Conservation (phyloP, 345 rosid genomes). For the Bretschneidera sinensis region DNA sequence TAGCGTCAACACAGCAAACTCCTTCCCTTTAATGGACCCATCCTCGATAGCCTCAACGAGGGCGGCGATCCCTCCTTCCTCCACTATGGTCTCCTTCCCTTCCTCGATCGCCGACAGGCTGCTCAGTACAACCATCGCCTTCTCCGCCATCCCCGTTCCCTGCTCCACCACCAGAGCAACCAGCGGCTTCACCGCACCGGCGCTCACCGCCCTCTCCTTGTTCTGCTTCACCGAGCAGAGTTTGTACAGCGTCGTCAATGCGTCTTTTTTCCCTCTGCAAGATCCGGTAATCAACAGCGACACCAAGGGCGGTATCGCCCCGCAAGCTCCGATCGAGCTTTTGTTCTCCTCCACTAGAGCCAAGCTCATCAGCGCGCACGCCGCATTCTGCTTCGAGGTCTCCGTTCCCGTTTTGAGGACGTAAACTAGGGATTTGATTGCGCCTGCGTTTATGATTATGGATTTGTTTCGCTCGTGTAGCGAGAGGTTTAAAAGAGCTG, state of each 20-base stretch:
- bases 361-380: constrained; percentile 79
- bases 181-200: constrained; percentile 90
- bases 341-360: constrained; percentile 86
- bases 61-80: constrained; percentile 85
- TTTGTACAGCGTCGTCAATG: constrained; percentile 89
- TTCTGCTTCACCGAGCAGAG: constrained; percentile 70
- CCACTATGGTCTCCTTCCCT: constrained; percentile 78
- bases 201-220: constrained; percentile 85
- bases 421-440: constrained; percentile 77
- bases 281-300: constrained; percentile 76
- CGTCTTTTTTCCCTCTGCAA: constrained; percentile 80
- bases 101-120: constrained; percentile 65
- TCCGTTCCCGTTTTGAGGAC: constrained; percentile 91
- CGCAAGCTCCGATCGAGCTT: constrained; percentile 77
- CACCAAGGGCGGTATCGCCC: constrained; percentile 92
- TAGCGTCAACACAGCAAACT: constrained; percentile 73
- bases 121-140: constrained; percentile 89
- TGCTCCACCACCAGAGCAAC: constrained; percentile 72
- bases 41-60: constrained; percentile 92
- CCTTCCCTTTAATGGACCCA: constrained; percentile 81
- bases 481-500: constrained; percentile 82
- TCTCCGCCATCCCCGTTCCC: constrained; percentile 89
- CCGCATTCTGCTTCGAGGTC: constrained; percentile 94
- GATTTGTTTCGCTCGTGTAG: constrained; percentile 66
- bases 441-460: constrained; percentile 60